Conservation (phyloP, 768 basidiomycete species). For the Infundibulicybe gibba region DNA sequence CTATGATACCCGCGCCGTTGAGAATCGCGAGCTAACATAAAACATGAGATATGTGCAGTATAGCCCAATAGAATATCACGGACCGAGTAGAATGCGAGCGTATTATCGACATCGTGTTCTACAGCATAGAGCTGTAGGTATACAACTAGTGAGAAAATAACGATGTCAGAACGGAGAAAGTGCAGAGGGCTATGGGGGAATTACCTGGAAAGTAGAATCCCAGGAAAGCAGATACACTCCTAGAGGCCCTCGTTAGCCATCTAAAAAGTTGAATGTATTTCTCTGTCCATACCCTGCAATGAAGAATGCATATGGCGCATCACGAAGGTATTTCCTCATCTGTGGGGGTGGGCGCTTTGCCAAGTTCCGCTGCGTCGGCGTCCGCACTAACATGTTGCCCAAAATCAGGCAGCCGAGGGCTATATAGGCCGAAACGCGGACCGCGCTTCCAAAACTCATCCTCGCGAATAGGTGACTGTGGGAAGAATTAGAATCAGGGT, state of each 20-base stretch:
- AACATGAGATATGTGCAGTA: neutral
- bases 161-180: too few species aligned
- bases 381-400: constrained; percentile 20
- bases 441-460: constrained; percentile 18
- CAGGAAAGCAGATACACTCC: too few species aligned
- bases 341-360: too few species aligned
- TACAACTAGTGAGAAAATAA: neutral
- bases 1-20: constrained; percentile 26
- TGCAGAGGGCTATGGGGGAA: too few species aligned
- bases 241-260: too few species aligned
- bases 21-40: constrained; percentile 25
- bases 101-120: constrained; percentile 6
- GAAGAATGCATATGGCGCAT: constrained; percentile 1
- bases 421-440: constrained; percentile 22
- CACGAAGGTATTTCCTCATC: too few species aligned
- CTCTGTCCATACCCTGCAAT: too few species aligned
- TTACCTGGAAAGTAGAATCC: too few species aligned
- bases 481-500: too few species aligned
- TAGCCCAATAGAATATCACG: constrained; percentile 2
- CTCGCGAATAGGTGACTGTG: constrained; percentile 9
- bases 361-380: neutral
- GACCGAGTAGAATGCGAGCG: constrained; percentile 1
- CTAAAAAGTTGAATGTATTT: too few species aligned
- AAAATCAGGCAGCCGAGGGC: constrained; percentile 14
- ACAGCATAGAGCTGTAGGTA: neutral